Conservation (phyloP, 2,329 filamentous ascomycete genomes). For the Penicillium hordei region DNA sequence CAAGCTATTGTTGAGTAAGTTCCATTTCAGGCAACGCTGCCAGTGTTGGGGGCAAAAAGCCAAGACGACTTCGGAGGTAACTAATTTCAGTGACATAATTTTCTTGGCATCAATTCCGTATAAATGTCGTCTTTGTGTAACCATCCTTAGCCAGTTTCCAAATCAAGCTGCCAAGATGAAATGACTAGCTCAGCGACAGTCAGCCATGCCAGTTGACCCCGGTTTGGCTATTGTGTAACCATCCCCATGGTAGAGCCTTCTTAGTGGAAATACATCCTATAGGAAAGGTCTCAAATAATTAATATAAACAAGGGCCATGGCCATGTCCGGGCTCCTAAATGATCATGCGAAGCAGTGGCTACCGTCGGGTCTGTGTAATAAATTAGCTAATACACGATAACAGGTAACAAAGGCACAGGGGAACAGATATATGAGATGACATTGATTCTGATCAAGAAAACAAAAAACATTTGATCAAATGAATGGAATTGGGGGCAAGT, state of each 20-base stretch:
- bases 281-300: neutral
- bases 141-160: no score
- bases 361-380: neutral
- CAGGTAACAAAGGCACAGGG: no score
- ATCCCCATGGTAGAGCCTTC: neutral
- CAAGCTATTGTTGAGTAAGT: no score
- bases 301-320: neutral
- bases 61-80: no score
- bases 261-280: neutral
- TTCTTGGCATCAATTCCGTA: no score
- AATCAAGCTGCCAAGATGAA: neutral
- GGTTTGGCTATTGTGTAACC: neutral
- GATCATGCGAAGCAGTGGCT: neutral
- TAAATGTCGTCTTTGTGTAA: no score
- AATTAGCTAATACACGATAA: neutral
- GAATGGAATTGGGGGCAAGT: neutral
- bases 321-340: neutral
- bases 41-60: no score
- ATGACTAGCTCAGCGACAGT: neutral
- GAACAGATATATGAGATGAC: no score
- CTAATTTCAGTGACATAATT: no score
- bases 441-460: neutral
- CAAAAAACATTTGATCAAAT: no score
- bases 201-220: neutral
- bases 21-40: no score